Percentiles rank a stretch among this genome's conserved stretches.
Evolutionary conservation across 2,329 filamentous ascomycete species (phyloP).

Genomic region (Scolecobasidium constrictum): DNA sequence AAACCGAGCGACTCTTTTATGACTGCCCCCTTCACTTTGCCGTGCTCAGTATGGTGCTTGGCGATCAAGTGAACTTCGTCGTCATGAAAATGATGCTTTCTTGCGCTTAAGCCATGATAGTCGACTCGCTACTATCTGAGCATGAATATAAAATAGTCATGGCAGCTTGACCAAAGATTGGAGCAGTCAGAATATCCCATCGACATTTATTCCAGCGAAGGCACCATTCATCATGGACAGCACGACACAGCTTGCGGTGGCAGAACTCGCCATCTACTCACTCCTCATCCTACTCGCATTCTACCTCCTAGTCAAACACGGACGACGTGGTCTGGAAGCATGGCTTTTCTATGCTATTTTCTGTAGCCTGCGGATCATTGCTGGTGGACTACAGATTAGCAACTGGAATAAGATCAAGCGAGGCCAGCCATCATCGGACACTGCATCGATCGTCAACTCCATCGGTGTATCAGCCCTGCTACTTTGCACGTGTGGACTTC

Average conservation of each 20-base stretch:
- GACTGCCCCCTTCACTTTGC: too few relatives aligned
- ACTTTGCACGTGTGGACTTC: background rate
- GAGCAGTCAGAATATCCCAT: too few relatives aligned
- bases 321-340: background rate
- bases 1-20: too few relatives aligned
- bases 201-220: too few relatives aligned
- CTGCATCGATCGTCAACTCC: background rate
- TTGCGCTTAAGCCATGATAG: too few relatives aligned
- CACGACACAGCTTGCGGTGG: slow-evolving; percentile 1
- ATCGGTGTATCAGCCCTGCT: background rate
- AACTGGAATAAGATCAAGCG: background rate
- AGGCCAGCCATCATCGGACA: background rate
- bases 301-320: background rate
- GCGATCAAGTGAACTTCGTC: too few relatives aligned
- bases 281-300: background rate
- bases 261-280: slow-evolving; percentile 5
- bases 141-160: too few relatives aligned
- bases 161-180: too few relatives aligned
- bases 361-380: background rate
- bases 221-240: background rate
- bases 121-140: too few relatives aligned
- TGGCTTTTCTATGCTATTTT: background rate
- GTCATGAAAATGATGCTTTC: too few relatives aligned
- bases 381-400: background rate
- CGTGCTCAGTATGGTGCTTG: too few relatives aligned